These are phyloP conservation scores for Leccinellum luteum DNA, from an alignment of 768 basidiomycete species.

Conservation along the genomic window DNA sequence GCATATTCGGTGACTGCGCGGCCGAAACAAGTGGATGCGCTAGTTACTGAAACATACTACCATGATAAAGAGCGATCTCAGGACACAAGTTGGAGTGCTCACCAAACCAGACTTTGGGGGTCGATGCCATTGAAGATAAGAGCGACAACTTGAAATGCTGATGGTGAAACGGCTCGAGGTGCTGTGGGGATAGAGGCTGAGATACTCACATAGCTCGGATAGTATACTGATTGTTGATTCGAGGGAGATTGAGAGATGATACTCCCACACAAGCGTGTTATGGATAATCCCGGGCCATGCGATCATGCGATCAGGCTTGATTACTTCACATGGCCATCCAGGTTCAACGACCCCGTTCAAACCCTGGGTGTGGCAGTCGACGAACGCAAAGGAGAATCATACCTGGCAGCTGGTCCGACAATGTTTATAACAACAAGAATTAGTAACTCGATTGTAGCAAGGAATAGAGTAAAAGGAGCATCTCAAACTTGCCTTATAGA, in stretches of 20 bases:
- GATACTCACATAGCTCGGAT: neutral
- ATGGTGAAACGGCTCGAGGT: neutral
- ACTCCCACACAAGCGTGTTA: neutral
- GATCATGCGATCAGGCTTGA: too few species aligned
- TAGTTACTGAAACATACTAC: conserved; percentile 33
- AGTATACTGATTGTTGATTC: neutral
- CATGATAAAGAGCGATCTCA: neutral
- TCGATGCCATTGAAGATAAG: conserved; percentile 1
- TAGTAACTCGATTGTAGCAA: neutral
- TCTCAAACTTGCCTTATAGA: too few species aligned
- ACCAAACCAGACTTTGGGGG: conserved; percentile 26
- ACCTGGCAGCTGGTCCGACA: too few species aligned
- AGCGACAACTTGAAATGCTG: neutral
- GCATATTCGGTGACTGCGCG: conserved; percentile 32
- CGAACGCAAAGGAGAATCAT: too few species aligned
- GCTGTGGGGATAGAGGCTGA: neutral
- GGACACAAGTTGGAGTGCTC: neutral
- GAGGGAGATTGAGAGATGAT: too few species aligned
- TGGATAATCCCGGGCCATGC: too few species aligned
- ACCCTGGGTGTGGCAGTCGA: too few species aligned
- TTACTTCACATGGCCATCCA: too few species aligned
- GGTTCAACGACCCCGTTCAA: too few species aligned
- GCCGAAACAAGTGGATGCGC: conserved; percentile 41
- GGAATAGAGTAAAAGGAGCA: too few species aligned
- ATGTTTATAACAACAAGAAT: too few species aligned